Base-by-base conservation (phyloP, 2,329 filamentous ascomycete species). In the Phoma sp. region DNA sequence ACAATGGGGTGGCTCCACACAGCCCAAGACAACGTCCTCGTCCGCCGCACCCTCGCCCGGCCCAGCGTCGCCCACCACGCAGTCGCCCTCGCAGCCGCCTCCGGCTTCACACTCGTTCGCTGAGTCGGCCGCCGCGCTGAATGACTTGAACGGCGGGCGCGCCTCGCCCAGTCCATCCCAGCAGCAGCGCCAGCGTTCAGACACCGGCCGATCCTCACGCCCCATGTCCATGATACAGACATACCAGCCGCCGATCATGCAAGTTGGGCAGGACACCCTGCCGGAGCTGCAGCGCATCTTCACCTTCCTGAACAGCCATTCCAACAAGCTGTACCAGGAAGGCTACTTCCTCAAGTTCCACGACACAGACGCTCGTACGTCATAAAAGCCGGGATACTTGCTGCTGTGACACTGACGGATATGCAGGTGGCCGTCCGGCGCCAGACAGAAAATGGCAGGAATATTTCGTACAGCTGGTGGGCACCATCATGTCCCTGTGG, bases 321-420 rank as follows among this genome's bases (percentile, higher is more conserved):
- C 87, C 53, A 97, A 97, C 76, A 98, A 98, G 78, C 80, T 98
- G 51, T 99, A 98, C 74, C 93, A 97, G 66, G 95, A 99, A 78
- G 95, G 95, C 33, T 99, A 98, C 71, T 98, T 99, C 64, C 78
- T 99, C 65, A 99, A 98, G 77, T 80, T 99, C 43, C 93, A 97
- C 74, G 95, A 99, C 75, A 87, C 96, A 65, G 96, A 98, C 70
- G 88, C 87, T 50, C 88, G 93, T 96, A 84, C 66, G 91, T 85
- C 54, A 30, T 30, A 23, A 13, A 29, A 27, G 49, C 51, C 36
- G 40, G 38, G 23, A 55, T 47, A 13, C 13, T 32, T 45, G 36
- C 47, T 37, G 41, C 32, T 43, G 58, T 62, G 54, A 56, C 49
- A 62, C 64, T 72, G 40, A 71, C 64, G 27, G 14, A 38, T 48